Evolutionary conservation across 2,329 filamentous ascomycete genomes (phyloP), one percentile per base, ranked within the genome.

Genomic region (Aspergillus novofumigatus): DNA sequence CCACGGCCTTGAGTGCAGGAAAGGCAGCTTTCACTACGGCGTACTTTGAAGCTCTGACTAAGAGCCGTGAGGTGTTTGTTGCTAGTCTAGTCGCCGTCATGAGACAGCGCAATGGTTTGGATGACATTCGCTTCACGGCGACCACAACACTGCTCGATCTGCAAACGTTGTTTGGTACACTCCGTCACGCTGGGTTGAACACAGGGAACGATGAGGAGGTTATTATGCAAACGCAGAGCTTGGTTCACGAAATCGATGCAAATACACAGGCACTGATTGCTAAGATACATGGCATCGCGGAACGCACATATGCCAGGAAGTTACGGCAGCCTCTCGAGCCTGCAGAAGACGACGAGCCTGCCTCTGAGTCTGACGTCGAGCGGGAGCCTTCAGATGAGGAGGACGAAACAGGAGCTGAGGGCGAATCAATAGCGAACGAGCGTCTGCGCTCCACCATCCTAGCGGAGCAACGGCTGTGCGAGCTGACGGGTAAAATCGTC

Each of bases 381-480:
- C 87, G 86, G 26, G 79, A 81, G 26, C 79, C 80, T 6, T 78
- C 81, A 14, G 72, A 75, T 8, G 72, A 75, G 8, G 72, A 75
- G 8, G 67, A 72, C 20, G 70, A 67, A 7, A 55, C 61, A 32
- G 65, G 66, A 28, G 60, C 61, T 14, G 72, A 70, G 25, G 68
- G 71, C 6, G 70, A 75, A 48, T 80, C 74, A 2, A 66, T 69
- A 4, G 62, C 56, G n/a, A 69, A 67, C n/a, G 72, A 89, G 67
- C 82, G 84, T 56, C 79, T 85, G 63, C 82, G 86, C 50, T 82
- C 83, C 42, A 84, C 86, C 56, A 81, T 97, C 35, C 81, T 92
- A 57, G 86, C 91, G 0, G 94, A 97, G 74, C 89, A 93, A 69
- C 85, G 87, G 21, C 82, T 97, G 0, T 97, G 93, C 73, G 89